Evolutionary conservation across 257 asterid species (phyloP), one percentile per base, ranked within the genome.

Genomic region (Solanum chaucha): DNA sequence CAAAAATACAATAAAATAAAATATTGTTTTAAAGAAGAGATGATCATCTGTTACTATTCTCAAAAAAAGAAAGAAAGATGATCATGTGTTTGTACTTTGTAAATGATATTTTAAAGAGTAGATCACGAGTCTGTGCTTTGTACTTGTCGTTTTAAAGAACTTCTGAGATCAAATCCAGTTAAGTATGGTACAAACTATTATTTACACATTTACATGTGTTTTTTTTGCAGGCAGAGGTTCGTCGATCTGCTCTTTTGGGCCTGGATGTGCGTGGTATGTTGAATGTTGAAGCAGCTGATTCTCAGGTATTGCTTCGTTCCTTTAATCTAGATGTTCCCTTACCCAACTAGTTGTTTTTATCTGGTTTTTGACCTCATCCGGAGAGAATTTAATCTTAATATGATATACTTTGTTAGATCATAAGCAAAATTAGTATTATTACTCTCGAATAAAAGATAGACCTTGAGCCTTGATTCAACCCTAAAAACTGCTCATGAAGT

Each of bases 171-270:
- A 28, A 81, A 81, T 30, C 41, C 10, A 3, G 85, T 46, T 48
- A 30, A 28, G 34, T 46, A 48, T 48, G 68, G 85, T 30, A 28
- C 68, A 15, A 28, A 81, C 85, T 81, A 30, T 17, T 81, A 19
- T 81, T 81, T 81, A 81, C 40, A 19, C 85, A 81, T 81, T 46
- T 48, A 17, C 24, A 11, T 48, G 68, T 48, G 70, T 32, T 81
- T 81, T 28, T 10, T 19, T 58, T 73, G 72, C 92, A 97, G 99
- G 94, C 97, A 64, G 94, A 89, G 89, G 91, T 95, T 77, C 96
- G 99, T 38, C 93, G 92, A 90, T 92, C 94, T 55, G 96, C 95
- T 36, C 86, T 97, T 59, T 70, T 87, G 85, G 92, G 93, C 87
- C 88, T 96, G 92, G 95, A 95, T 89, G 93, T 88, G 20, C 89